These are phyloP conservation scores for Debaryomyces psychrophilus DNA, from an alignment of 1,139 yeast species.

Conservation along the genomic window DNA sequence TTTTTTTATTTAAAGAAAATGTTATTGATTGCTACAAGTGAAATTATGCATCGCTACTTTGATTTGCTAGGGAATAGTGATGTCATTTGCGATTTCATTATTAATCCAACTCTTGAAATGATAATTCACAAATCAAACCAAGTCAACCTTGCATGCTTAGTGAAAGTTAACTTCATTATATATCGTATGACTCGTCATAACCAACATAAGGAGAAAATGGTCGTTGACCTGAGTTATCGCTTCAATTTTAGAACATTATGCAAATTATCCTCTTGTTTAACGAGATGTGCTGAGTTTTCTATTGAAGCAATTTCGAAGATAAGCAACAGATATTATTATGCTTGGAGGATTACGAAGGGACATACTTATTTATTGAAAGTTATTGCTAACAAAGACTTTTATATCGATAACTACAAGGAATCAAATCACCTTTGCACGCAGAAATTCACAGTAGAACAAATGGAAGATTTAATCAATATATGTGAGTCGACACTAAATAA, in stretches of 20 bases:
- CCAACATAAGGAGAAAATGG: slow-evolving; percentile 23
- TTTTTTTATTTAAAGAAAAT: slow-evolving; percentile 42
- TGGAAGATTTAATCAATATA: slow-evolving; percentile 32
- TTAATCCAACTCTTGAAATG: slow-evolving; percentile 46
- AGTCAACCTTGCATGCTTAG: slow-evolving; percentile 33
- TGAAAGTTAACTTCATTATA: slow-evolving; percentile 31
- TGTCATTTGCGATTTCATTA: slow-evolving; percentile 37
- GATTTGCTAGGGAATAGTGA: slow-evolving; percentile 35
- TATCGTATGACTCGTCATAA: slow-evolving; percentile 19
- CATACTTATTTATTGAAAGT: slow-evolving; percentile 37
- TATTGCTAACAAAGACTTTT: slow-evolving; percentile 34
- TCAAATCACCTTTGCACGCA: slow-evolving; percentile 17
- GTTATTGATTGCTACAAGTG: slow-evolving; percentile 31
- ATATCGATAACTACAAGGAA: slow-evolving; percentile 23
- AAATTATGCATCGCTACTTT: slow-evolving; percentile 45
- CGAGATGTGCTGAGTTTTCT: slow-evolving; percentile 40
- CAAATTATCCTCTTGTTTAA: slow-evolving; percentile 33
- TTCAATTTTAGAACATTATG: slow-evolving; percentile 28
- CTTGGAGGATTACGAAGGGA: slow-evolving; percentile 54
- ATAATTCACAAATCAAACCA: slow-evolving; percentile 45
- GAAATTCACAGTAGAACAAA: slow-evolving; percentile 24
- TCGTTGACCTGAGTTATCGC: slow-evolving; percentile 22
- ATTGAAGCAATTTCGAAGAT: slow-evolving; percentile 39
- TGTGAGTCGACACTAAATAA: slow-evolving; percentile 29
- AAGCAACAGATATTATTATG: slow-evolving; percentile 51